phyloP scores from a whole-genome alignment of 306 rosid genomes.

The Adenanthera pavonina region DNA sequence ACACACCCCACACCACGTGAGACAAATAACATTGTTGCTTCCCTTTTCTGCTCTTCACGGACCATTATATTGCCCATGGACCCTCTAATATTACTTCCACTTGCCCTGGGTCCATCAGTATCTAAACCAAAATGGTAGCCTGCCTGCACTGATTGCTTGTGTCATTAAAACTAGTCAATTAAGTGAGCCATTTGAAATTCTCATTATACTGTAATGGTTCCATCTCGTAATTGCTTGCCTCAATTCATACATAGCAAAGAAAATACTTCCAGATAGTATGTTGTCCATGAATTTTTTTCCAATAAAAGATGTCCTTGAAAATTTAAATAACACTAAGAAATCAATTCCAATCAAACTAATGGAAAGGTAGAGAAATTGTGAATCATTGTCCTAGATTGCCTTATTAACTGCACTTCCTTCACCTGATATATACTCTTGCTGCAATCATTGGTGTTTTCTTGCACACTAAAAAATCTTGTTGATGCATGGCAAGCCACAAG shows the following conservation, averaged over 20 bases:
- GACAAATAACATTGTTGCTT: too few species aligned
- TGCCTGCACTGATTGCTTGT: background rate
- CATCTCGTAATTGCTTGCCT: background rate
- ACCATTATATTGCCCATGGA: too few species aligned
- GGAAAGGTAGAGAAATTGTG: constrained; percentile 13
- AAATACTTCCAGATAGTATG: constrained; percentile 19
- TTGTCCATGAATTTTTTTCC: background rate
- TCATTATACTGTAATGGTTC: constrained; percentile 14
- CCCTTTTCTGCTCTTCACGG: too few species aligned
- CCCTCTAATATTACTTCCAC: too few species aligned
- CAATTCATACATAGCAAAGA: background rate
- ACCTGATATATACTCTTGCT: constrained; percentile 5
- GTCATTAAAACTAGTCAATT: background rate
- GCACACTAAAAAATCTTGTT: constrained; percentile 26
- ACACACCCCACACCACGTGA: too few species aligned
- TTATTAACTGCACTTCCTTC: constrained; percentile 2
- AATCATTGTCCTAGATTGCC: constrained; percentile 3
- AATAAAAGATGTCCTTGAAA: constrained; percentile 13
- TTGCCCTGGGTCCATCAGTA: too few species aligned
- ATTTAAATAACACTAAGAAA: constrained; percentile 35
- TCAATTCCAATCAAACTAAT: constrained; percentile 20
- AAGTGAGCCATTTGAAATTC: background rate
- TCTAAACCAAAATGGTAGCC: constrained; percentile 25
- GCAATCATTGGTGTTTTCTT: constrained; percentile 17
- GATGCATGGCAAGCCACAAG: too few species aligned